These are phyloP conservation scores for Solanum hybrid DNA, from an alignment of 305 asterid species.

Conservation along the genomic window DNA sequence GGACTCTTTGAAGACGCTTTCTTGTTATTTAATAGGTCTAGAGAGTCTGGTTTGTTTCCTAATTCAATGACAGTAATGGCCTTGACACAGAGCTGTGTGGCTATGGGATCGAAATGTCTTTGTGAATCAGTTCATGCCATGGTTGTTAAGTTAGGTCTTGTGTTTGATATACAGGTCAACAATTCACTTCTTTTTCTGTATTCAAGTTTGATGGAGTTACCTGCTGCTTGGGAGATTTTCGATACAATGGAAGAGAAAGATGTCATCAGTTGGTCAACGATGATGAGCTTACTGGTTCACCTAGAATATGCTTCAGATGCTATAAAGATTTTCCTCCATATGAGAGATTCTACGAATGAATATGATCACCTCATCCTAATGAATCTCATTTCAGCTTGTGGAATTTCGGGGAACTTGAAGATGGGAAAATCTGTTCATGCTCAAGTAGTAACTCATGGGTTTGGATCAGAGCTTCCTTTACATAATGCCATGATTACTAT, in stretches of 20 bases:
- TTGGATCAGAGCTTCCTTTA: not conserved
- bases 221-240: conserved; percentile 1
- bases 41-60: conserved; percentile 2
- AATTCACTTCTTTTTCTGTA: conserved; percentile 14
- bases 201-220: conserved; percentile 9
- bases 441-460: not conserved
- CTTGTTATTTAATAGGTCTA: conserved; percentile 2
- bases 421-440: conserved; percentile 17
- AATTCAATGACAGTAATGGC: not conserved
- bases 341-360: not conserved
- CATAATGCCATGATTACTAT: conserved; percentile 11
- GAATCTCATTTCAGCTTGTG: conserved; percentile 19
- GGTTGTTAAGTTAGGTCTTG: not conserved
- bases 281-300: conserved; percentile 8
- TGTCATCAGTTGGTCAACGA: conserved; percentile 16
- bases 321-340: conserved; percentile 5
- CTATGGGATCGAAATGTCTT: not conserved
- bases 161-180: not conserved
- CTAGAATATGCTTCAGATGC: conserved; percentile 12
- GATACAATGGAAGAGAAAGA: conserved; percentile 9
- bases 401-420: not conserved
- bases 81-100: conserved; percentile 8
- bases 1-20: conserved; percentile 2
- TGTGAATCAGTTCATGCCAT: conserved; percentile 13
- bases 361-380: conserved; percentile 7